Evolutionary conservation across 169 alveolate species (phyloP).

Genomic region (Condylostoma magnum): DNA sequence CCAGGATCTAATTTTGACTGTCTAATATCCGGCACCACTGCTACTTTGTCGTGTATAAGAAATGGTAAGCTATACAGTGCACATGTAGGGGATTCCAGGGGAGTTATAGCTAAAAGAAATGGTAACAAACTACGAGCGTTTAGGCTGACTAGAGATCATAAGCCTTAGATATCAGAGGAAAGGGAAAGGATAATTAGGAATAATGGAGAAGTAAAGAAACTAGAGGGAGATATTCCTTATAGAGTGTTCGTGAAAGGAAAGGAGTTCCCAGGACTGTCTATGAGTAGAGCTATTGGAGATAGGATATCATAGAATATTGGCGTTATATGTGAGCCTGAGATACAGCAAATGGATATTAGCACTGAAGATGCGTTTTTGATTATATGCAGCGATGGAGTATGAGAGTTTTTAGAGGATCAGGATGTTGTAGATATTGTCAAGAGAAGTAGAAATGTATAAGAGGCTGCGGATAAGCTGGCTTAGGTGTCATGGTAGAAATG

Average conservation of each 20-base stretch:
- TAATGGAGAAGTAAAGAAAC: slow-evolving; percentile 85
- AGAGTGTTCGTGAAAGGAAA: slow-evolving; percentile 81
- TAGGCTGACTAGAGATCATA: slow-evolving; percentile 77
- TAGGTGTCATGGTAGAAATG: background rate
- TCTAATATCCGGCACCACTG: slow-evolving; percentile 74
- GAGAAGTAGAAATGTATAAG: slow-evolving; percentile 37
- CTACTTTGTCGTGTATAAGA: slow-evolving; percentile 53
- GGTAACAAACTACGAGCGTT: slow-evolving; percentile 41
- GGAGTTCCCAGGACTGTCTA: slow-evolving; percentile 87
- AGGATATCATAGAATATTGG: slow-evolving; percentile 84
- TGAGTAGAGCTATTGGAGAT: slow-evolving; percentile 92
- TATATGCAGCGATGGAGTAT: slow-evolving; percentile 70
- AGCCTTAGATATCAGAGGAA: slow-evolving; percentile 78
- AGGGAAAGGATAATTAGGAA: slow-evolving; percentile 71
- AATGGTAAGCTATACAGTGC: slow-evolving; percentile 59
- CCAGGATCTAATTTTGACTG: slow-evolving; percentile 55
- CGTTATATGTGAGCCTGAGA: slow-evolving; percentile 85
- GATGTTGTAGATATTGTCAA: slow-evolving; percentile 51
- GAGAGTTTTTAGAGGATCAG: slow-evolving; percentile 64
- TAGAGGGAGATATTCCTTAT: slow-evolving; percentile 79
- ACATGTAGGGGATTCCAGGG: slow-evolving; percentile 87
- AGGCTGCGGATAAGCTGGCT: slow-evolving; percentile 37
- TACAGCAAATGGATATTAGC: slow-evolving; percentile 44
- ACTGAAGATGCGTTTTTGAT: slow-evolving; percentile 50
- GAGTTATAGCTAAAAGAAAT: slow-evolving; percentile 72